phyloP scores from a whole-genome alignment of 106 monocot species.

The Dioscorea dumetorum region DNA sequence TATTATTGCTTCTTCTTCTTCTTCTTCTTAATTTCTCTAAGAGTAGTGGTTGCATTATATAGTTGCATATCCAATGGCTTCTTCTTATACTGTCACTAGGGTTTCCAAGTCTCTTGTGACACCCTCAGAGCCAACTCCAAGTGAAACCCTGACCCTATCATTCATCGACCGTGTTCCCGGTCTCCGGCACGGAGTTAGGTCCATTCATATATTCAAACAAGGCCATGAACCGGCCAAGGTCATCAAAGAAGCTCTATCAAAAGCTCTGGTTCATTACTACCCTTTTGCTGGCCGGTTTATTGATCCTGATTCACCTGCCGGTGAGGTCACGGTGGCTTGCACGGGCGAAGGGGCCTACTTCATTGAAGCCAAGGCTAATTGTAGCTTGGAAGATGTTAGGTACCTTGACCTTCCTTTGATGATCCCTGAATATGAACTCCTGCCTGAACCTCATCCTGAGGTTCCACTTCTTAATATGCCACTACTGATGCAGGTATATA shows the following conservation, averaged over 20 bases:
- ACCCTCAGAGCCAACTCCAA: not conserved
- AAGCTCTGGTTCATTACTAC: constrained; percentile 4
- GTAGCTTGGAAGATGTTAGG: constrained; percentile 28
- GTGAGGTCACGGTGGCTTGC: constrained; percentile 24
- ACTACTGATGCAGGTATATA: constrained; percentile 27
- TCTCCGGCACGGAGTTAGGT: not conserved
- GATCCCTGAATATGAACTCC: constrained; percentile 20
- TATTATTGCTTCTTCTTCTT: not conserved
- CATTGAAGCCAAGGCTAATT: constrained; percentile 31
- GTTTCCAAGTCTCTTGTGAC: not conserved
- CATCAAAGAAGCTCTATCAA: not conserved
- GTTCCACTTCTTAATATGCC: constrained; percentile 10
- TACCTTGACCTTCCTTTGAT: constrained; percentile 30
- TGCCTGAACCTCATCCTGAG: constrained; percentile 10
- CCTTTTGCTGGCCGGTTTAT: not conserved
- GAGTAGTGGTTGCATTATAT: no score
- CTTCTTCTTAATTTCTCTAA: no score
- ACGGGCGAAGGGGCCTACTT: constrained; percentile 43
- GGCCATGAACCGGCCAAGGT: not conserved
- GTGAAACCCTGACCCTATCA: not conserved
- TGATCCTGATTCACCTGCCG: not conserved
- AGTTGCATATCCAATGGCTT: no score
- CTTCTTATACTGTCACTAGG: not conserved
- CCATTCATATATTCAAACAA: not conserved
- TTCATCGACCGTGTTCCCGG: not conserved